These are phyloP conservation scores for Aquilaria sinensis DNA, from an alignment of 345 rosid species.

Conservation along the genomic window DNA sequence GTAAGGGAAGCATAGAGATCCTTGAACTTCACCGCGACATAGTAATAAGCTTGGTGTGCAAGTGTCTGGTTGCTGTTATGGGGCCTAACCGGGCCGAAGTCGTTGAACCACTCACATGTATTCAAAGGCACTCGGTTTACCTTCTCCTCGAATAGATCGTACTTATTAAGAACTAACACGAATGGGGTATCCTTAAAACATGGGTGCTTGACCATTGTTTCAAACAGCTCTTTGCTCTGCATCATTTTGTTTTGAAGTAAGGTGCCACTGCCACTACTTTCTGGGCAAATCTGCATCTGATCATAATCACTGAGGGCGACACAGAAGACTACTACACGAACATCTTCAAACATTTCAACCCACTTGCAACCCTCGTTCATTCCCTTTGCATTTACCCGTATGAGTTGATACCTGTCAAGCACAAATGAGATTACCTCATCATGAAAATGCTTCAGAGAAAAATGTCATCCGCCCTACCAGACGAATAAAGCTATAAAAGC, in stretches of 20 bases:
- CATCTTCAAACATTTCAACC: constrained; percentile 99
- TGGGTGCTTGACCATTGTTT: constrained; percentile 71
- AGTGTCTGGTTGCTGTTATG: constrained; percentile 59
- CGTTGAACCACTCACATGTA: constrained; percentile 79
- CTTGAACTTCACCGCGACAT: constrained; percentile 92
- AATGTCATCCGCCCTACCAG: no score
- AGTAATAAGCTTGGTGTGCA: constrained; percentile 93
- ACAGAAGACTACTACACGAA: constrained; percentile 76
- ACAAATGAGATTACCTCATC: no score
- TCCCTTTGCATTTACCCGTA: constrained; percentile 86
- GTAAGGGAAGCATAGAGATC: constrained; percentile 73
- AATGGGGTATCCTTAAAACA: constrained; percentile 84
- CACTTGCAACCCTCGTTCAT: constrained; percentile 98
- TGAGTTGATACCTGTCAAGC: constrained; percentile 72
- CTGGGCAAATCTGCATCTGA: constrained; percentile 49
- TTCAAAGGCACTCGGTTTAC: constrained; percentile 57
- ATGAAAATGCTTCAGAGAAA: no score
- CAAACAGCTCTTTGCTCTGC: constrained; percentile 86
- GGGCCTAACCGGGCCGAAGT: constrained; percentile 71
- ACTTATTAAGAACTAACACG: constrained; percentile 84
- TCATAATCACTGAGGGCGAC: constrained; percentile 85
- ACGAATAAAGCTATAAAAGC: no score
- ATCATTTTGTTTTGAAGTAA: constrained; percentile 75
- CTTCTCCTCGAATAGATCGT: constrained; percentile 88
- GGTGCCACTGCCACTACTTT: constrained; percentile 40